These are phyloP conservation scores for Nakaseomyces nivariensis DNA, from an alignment of 1,139 yeast genomes.

Conservation along the genomic window DNA sequence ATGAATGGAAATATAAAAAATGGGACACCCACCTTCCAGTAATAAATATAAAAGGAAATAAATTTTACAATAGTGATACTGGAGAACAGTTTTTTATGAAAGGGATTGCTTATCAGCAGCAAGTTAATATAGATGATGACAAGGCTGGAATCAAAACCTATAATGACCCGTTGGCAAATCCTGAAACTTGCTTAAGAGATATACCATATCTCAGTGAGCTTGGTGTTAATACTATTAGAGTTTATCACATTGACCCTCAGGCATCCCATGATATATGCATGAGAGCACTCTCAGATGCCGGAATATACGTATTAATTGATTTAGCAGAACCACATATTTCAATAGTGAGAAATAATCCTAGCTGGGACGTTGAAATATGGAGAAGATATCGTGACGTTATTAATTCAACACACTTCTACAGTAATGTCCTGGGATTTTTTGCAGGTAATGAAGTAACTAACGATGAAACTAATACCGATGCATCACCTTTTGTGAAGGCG, in stretches of 20 bases:
- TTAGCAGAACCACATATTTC: constrained; percentile 46
- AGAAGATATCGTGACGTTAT: constrained; percentile 53
- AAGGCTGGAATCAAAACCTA: constrained; percentile 33
- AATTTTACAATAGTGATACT: constrained; percentile 36
- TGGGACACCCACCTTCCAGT: constrained; percentile 15
- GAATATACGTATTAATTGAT: constrained; percentile 47
- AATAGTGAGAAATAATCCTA: constrained; percentile 40
- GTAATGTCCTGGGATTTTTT: constrained; percentile 46
- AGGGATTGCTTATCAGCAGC: constrained; percentile 52
- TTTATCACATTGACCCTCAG: constrained; percentile 44
- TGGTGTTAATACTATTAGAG: constrained; percentile 45
- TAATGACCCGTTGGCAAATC: constrained; percentile 45
- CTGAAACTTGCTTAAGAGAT: constrained; percentile 42
- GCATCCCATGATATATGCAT: constrained; percentile 47
- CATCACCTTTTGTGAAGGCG: constrained; percentile 55
- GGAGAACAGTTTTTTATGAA: constrained; percentile 46
- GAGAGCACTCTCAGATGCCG: constrained; percentile 42
- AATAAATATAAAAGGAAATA: constrained; percentile 37
- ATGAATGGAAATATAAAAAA: background rate
- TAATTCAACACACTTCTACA: constrained; percentile 40
- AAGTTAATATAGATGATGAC: constrained; percentile 30
- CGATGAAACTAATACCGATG: constrained; percentile 38
- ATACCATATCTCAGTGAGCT: constrained; percentile 38
- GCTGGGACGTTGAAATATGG: constrained; percentile 50
- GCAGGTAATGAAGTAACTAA: constrained; percentile 58